Evolutionary conservation across 2,329 filamentous ascomycete species (phyloP), one percentile per base, ranked within the genome.

Genomic region (Diaporthe eres): DNA sequence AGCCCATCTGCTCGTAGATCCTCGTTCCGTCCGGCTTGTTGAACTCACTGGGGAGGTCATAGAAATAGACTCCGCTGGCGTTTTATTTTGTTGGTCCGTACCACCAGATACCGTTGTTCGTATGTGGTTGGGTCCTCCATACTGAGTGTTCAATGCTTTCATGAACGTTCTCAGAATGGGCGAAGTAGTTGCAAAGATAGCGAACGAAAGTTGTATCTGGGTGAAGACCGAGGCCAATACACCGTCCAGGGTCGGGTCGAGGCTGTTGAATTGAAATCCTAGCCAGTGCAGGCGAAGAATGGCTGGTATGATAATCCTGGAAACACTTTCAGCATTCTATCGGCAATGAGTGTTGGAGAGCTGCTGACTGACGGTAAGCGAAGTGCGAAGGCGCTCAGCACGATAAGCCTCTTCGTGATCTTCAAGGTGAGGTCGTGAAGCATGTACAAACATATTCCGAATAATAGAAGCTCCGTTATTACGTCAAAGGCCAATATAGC

Each of bases 81-180:
- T 34, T 39, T 58, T 57, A 17, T 17, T 39, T 3, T 25, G n/a
- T 13, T 17, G 60, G 0, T 22, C n/a, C 19, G 72, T 5, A 7
- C 34, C 44, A 8, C 34, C 25, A 25, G 47, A 47, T 3, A 42
- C 17, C 2, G 28, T 10, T 19, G 25, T 74, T 25, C 37, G 37
- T n/a, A 65, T 28, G 12, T 70, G 39, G 2, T 34, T 67, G 5
- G 74, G 74, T 25, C 80, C 81, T 37, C 82, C 82, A 72, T 83
- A 83, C 61, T 81, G 78, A 13, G 82, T 83, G 71, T 79, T 80
- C 74, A 82, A 78, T 2, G 81, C 85, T 4, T 82, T 80, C 78
- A 87, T 82, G 73, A 88, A 88, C 3, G 86, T 85, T 57, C 85
- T 84, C 25, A 88, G 81, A 70, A 85, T 86, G 0, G 86, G 85